Conservation (phyloP, 2,329 filamentous ascomycete genomes). For the Scolecobasidium constrictum region DNA sequence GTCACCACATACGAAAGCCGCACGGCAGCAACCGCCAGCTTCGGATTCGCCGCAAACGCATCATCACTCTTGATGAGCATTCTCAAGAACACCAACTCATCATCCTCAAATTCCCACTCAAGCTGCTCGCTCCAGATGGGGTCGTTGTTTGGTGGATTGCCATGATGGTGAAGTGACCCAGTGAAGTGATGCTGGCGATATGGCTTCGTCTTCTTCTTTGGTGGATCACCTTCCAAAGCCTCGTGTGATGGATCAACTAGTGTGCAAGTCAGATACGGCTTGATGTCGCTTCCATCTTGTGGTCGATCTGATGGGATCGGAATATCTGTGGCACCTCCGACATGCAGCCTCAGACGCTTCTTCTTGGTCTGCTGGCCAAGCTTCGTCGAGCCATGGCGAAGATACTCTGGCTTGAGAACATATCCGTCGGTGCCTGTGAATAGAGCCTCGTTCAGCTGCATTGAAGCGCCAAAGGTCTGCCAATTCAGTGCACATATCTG, state of each 20-base stretch:
- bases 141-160: slow-evolving; percentile 47
- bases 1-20: slow-evolving; percentile 44
- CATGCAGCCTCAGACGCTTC: slow-evolving; percentile 44
- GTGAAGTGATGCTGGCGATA: slow-evolving; percentile 51
- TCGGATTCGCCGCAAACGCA: slow-evolving; percentile 49
- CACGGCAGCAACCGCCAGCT: slow-evolving; percentile 51
- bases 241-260: slow-evolving; percentile 44
- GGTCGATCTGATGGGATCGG: slow-evolving; percentile 42
- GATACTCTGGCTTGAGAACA: slow-evolving; percentile 75
- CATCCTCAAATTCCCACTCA: slow-evolving; percentile 59
- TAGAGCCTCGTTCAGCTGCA: slow-evolving; percentile 95
- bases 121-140: slow-evolving; percentile 56
- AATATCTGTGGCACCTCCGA: slow-evolving; percentile 52
- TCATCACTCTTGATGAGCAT: slow-evolving; percentile 59
- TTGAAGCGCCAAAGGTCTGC: slow-evolving; percentile 82
- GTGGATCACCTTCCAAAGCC: slow-evolving; percentile 34
- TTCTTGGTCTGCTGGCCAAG: slow-evolving; percentile 32
- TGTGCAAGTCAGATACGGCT: slow-evolving; percentile 55
- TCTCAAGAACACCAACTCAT: slow-evolving; percentile 53
- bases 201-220: slow-evolving; percentile 50
- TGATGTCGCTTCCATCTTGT: slow-evolving; percentile 37
- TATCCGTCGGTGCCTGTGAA: slow-evolving; percentile 73
- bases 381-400: slow-evolving; percentile 52
- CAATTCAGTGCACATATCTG: slow-evolving; percentile 91
- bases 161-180: slow-evolving; percentile 39